Percentiles rank a stretch among this genome's conserved stretches.
phyloP scores from a whole-genome alignment of 306 rosid species.

The Ormosia emarginata region DNA sequence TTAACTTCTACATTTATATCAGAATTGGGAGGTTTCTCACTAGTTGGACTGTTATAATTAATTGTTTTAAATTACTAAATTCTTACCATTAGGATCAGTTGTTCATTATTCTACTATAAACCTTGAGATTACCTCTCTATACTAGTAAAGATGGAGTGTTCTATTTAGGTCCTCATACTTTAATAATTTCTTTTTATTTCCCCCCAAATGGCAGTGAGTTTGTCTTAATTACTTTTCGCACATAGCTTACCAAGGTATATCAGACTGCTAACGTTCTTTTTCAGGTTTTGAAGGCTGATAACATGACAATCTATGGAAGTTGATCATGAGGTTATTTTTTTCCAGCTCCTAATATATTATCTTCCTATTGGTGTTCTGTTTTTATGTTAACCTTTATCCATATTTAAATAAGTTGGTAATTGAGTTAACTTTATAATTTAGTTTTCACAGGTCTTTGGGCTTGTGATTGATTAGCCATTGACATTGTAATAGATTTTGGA shows the following conservation, averaged over 20 bases:
- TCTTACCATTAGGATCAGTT: too few species aligned
- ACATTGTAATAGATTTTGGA: slow-evolving; percentile 68
- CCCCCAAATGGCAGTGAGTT: slow-evolving; percentile 17
- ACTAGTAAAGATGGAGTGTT: too few species aligned
- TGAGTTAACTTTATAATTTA: background rate
- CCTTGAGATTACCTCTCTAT: too few species aligned
- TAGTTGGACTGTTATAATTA: too few species aligned
- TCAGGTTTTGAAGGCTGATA: slow-evolving; percentile 96
- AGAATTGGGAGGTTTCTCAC: too few species aligned
- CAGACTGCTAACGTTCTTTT: slow-evolving; percentile 98
- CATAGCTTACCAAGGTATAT: slow-evolving; percentile 96
- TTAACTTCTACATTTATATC: too few species aligned
- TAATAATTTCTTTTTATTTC: too few species aligned
- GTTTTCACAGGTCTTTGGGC: background rate
- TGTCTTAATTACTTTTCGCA: slow-evolving; percentile 43
- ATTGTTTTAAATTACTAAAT: too few species aligned
- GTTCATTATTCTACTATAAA: too few species aligned
- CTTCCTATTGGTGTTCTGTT: slow-evolving; percentile 1
- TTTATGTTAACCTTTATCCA: background rate
- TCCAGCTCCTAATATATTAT: background rate
- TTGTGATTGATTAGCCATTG: slow-evolving; percentile 14
- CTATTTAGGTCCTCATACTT: too few species aligned
- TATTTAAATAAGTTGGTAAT: background rate
- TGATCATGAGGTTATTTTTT: slow-evolving; percentile 74
- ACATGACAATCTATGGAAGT: slow-evolving; percentile 93